A percentile compares a stretch with the other conserved stretches of the same genome.
Conservation (phyloP, 176 grass and related monocot species). For the Secale cereale region DNA sequence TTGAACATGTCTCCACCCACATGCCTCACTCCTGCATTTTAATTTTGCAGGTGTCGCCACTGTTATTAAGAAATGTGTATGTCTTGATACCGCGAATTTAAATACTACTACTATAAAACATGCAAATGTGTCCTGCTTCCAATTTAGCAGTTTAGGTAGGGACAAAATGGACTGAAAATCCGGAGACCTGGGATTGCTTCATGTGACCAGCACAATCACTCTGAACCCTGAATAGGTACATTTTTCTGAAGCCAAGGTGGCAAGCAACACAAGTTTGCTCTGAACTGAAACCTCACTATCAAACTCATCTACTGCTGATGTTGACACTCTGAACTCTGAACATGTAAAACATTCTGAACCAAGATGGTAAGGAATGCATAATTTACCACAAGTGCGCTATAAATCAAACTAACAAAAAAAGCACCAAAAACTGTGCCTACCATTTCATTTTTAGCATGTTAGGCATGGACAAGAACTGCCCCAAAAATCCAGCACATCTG, state of each 20-base stretch:
- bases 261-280: neutral
- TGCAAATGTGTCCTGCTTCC: neutral
- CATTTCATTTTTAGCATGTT: too few relatives aligned
- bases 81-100: neutral
- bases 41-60: neutral
- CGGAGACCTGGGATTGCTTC: neutral
- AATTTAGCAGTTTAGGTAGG: neutral
- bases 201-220: neutral
- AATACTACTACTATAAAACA: neutral
- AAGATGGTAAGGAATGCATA: too few relatives aligned
- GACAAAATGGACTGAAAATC: neutral
- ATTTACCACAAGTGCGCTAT: too few relatives aligned
- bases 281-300: neutral
- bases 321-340: too few relatives aligned
- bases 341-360: too few relatives aligned
- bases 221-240: neutral
- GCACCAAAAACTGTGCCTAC: too few relatives aligned
- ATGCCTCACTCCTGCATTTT: constrained; percentile 60
- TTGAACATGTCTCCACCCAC: constrained; percentile 89
- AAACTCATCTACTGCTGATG: neutral
- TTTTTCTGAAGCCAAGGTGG: neutral
- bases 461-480: too few relatives aligned
- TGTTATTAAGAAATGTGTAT: neutral
- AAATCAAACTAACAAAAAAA: too few relatives aligned
- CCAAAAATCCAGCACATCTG: too few relatives aligned